These are phyloP conservation scores for Biscogniauxia marginata DNA, from an alignment of 2,329 filamentous ascomycete species.

Conservation along the genomic window DNA sequence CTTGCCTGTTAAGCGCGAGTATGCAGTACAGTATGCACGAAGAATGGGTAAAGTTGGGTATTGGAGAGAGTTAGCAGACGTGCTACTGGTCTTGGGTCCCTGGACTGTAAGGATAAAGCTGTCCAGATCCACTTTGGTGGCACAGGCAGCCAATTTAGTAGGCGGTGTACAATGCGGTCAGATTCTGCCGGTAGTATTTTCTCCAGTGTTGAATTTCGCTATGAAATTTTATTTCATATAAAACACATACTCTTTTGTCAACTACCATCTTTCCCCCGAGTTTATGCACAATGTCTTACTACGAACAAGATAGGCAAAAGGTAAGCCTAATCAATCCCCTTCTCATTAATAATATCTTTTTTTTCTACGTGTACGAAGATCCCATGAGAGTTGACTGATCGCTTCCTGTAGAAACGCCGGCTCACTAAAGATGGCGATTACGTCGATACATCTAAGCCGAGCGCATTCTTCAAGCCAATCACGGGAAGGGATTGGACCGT, in stretches of 20 bases:
- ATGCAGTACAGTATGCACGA: not conserved
- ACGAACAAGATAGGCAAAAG: conserved; percentile 30
- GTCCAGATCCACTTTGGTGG: conserved; percentile 20
- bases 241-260: too few species aligned
- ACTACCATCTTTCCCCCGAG: too few species aligned
- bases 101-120: conserved; percentile 23
- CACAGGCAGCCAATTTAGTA: conserved; percentile 10
- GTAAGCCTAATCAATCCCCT: conserved; percentile 10
- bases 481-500: conserved; percentile 69
- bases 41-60: not conserved
- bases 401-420: conserved; percentile 49
- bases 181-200: conserved; percentile 26
- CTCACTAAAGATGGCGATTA: conserved; percentile 40
- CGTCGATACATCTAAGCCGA: conserved; percentile 63
- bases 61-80: not conserved
- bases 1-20: too few species aligned
- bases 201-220: conserved; percentile 4
- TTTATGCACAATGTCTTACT: conserved; percentile 21
- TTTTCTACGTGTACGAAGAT: too few species aligned
- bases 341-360: not conserved
- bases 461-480: conserved; percentile 64
- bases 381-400: conserved; percentile 2
- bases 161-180: conserved; percentile 26
- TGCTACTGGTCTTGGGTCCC: not conserved
- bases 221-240: conserved; percentile 13